Percentiles rank a stretch among this genome's conserved stretches.
phyloP scores from a whole-genome alignment of 2,329 filamentous ascomycete genomes.

The Colletotrichum australisinense region DNA sequence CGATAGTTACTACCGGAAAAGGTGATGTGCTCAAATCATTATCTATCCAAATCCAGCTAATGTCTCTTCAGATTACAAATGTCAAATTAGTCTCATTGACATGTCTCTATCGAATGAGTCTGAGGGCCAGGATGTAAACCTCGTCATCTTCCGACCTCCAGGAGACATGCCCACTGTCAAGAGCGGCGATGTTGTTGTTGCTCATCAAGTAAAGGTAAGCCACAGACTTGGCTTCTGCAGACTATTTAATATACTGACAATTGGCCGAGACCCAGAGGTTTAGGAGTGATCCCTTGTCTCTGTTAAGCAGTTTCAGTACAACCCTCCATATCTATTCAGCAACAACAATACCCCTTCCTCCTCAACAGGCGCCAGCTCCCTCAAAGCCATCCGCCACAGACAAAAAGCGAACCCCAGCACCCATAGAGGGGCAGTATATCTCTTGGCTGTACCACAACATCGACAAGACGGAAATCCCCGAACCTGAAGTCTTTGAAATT shows the following conservation, averaged over 20 bases:
- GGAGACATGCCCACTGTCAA: constrained; percentile 60
- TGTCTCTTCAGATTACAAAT: constrained; percentile 65
- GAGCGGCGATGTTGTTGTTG: constrained; percentile 71
- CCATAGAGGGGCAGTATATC: constrained; percentile 54
- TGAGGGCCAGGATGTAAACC: constrained; percentile 47
- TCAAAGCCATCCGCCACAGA: constrained; percentile 37
- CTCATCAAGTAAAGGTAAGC: constrained; percentile 67
- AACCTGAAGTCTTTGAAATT: constrained; percentile 53
- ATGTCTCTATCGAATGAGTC: constrained; percentile 59
- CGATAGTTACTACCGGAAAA: constrained; percentile 59
- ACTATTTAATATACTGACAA: constrained; percentile 7
- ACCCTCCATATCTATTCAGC: constrained; percentile 58
- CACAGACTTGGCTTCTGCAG: constrained; percentile 27
- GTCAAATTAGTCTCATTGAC: constrained; percentile 71
- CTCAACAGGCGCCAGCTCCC: constrained; percentile 41
- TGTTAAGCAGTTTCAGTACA: constrained; percentile 57
- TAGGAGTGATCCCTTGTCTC: constrained; percentile 46
- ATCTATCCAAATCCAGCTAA: neutral
- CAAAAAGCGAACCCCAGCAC: constrained; percentile 39
- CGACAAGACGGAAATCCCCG: constrained; percentile 57
- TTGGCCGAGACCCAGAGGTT: constrained; percentile 54
- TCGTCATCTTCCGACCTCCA: constrained; percentile 71
- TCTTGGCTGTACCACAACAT: constrained; percentile 58
- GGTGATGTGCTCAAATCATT: constrained; percentile 53
- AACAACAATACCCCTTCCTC: constrained; percentile 52